Base-by-base conservation (phyloP, 2,329 filamentous ascomycete genomes). In the Aspergillus vadensis region DNA sequence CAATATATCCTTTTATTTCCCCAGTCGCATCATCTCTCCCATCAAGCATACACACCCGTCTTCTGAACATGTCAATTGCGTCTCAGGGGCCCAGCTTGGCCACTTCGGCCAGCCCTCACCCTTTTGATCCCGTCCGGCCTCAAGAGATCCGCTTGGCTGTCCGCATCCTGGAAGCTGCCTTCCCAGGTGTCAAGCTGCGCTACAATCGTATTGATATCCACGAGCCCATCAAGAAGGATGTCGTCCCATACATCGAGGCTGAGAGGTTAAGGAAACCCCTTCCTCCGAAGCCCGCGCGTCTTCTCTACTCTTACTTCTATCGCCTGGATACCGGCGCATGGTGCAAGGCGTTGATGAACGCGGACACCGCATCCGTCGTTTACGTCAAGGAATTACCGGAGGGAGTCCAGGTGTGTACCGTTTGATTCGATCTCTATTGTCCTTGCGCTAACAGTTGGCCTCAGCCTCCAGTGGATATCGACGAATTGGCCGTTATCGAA, bases 131-230 rank as follows among this genome's bases (percentile, higher is more conserved):
- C 21, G 67, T 77, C 54, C 72, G 69, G 5, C 73, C 76, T 1
- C 70, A 67, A 38, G 76, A 78, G 60, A 77, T 78, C 43, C 68
- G 70, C 58, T 63, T 77, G 38, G 76, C 71, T 12, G 71, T 70
- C 6, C 71, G 72, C 51, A 69, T 78, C 50, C 63, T 78, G 10
- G 72, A 77, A 61, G 66, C 69, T 12, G 66, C 73, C 7, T 76
- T 77, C 43, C 72, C 74, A 1, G 73, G 72, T 3, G 70, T 77
- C 2, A 48, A 66, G n/a, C 65, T 81, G 25, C 75, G 78, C 30
- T 87, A 86, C 80, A 91, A 91, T 75, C 83, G 83, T 63, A 83
- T 91, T 51, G 90, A 85, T 12, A 78, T 89, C 5, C 82, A 87
- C 55, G 87, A 90, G 67, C 87, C 88, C 12, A 79, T 81, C 38